Evolutionary conservation across 495 filamentous ascomycete species (phyloP).

Genomic region (Chaetomium fimeti): DNA sequence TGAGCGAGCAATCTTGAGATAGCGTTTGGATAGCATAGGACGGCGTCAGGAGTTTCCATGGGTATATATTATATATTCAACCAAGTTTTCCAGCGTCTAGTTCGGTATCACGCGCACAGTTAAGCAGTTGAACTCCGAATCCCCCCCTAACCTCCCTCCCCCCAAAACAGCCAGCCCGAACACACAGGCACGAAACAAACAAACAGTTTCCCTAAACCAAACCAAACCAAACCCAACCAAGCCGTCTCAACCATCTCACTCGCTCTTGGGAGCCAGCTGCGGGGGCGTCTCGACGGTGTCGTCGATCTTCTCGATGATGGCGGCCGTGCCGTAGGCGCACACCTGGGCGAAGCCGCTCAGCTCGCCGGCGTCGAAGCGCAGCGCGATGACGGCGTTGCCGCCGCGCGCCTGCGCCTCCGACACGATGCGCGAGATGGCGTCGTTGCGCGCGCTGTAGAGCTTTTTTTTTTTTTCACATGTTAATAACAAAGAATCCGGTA

Average conservation of each 20-base stretch:
- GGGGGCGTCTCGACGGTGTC: slow-evolving; percentile 22
- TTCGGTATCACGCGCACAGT: slow-evolving; percentile 8
- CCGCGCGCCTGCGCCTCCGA: slow-evolving; percentile 56
- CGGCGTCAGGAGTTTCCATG: slow-evolving; percentile 16
- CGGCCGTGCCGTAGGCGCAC: slow-evolving; percentile 60
- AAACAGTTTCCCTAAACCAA: not conserved
- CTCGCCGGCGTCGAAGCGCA: slow-evolving; percentile 55
- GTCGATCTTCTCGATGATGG: slow-evolving; percentile 49
- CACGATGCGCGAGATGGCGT: slow-evolving; percentile 54
- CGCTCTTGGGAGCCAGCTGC: slow-evolving; percentile 19
- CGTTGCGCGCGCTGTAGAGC: slow-evolving; percentile 56
- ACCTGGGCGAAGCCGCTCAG: slow-evolving; percentile 55
- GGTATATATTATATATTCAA: slow-evolving; percentile 11
- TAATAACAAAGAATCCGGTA: too few species aligned
- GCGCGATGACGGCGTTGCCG: slow-evolving; percentile 60
- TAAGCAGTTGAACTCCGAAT: not conserved
- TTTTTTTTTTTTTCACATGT: slow-evolving; percentile 8
- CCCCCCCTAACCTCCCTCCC: not conserved
- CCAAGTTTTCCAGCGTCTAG: not conserved
- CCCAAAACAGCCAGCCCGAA: not conserved
- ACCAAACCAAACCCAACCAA: too few species aligned
- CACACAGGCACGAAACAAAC: not conserved
- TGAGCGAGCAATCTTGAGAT: too few species aligned
- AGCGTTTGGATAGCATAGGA: slow-evolving; percentile 4
- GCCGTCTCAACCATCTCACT: too few species aligned